Conservation (phyloP, 352 stramenopile species). For the Paralagenidium karlingii region DNA sequence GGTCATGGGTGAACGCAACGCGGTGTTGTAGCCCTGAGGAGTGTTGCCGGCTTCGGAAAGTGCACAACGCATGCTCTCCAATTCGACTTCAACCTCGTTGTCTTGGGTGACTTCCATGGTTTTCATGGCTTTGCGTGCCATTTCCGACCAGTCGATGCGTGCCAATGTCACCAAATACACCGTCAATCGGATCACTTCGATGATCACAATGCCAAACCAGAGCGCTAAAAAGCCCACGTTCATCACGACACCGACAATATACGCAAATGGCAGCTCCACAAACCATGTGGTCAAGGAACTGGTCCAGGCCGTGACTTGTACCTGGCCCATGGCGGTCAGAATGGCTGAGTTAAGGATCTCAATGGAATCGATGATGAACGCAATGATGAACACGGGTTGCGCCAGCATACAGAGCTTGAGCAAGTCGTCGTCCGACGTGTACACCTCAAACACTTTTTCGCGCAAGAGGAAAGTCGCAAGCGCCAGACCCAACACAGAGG, state of each 20-base stretch:
- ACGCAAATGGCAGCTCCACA: conserved; percentile 39
- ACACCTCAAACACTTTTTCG: conserved; percentile 39
- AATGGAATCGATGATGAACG: conserved; percentile 42
- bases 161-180: conserved; percentile 24
- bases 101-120: conserved; percentile 27
- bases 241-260: conserved; percentile 30
- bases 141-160: conserved; percentile 23
- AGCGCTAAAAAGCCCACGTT: conserved; percentile 29
- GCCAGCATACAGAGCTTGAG: conserved; percentile 38
- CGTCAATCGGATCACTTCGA: conserved; percentile 27
- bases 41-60: conserved; percentile 40
- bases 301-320: conserved; percentile 31
- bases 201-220: conserved; percentile 35
- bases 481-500: conserved; percentile 30
- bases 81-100: conserved; percentile 17
- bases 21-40: no score
- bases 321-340: conserved; percentile 38
- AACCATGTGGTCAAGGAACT: conserved; percentile 42
- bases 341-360: conserved; percentile 34
- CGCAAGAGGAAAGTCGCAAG: conserved; percentile 18
- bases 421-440: conserved; percentile 34
- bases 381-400: conserved; percentile 37
- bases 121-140: conserved; percentile 19
- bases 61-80: conserved; percentile 23
- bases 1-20: no score